Base-by-base conservation (phyloP, 2,329 filamentous ascomycete genomes). In the Aspergillus alliaceus region DNA sequence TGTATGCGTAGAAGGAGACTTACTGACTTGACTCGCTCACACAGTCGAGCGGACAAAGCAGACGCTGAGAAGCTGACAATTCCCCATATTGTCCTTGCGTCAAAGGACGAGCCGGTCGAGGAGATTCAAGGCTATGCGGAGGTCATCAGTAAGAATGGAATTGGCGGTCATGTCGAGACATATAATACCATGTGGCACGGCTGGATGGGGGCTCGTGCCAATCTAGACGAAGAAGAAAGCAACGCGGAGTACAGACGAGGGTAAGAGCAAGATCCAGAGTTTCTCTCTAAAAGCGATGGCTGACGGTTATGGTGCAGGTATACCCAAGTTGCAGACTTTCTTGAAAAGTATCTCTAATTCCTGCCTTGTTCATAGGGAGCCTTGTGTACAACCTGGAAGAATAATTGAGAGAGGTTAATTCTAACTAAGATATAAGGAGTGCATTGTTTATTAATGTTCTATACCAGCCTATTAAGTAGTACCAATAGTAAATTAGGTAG, bases 111-210 rank as follows among this genome's bases (percentile, higher is more conserved):
- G 77, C 70, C 77, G 3, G 75, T 71, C 0, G 81, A 83, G 3
- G 79, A 79, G 37, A 82, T 87, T 1, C 72, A 76, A 40, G 72
- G 74, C 42, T 82, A 84, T 70, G 79, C 84, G 68, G 71, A 77
- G n/a, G 76, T 75, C 9, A 78, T 89, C 51, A 54, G 56, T 1
- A 76, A 74, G 37, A 75, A 69, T n/a, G 81, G 76, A 2, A 74
- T 82, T 57, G 85, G 86, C 66, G 80, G 86, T 60, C 65, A 79
- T 56, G 82, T 89, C 53, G 86, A 90, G 77, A 85, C 72, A n/a
- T 90, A 89, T 66, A 65, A 67, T 24, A 85, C 85, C 66, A 87
- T 89, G 80, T 81, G 86, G 68, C 88, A 90, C 73, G 88, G 88
- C 44, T 90, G 87, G 86, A 90, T 90, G 88, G 86, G 84, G 1